Evolutionary conservation across 2,329 filamentous ascomycete species (phyloP), one percentile per base, ranked within the genome.

Genomic region (Fusarium concolor): DNA sequence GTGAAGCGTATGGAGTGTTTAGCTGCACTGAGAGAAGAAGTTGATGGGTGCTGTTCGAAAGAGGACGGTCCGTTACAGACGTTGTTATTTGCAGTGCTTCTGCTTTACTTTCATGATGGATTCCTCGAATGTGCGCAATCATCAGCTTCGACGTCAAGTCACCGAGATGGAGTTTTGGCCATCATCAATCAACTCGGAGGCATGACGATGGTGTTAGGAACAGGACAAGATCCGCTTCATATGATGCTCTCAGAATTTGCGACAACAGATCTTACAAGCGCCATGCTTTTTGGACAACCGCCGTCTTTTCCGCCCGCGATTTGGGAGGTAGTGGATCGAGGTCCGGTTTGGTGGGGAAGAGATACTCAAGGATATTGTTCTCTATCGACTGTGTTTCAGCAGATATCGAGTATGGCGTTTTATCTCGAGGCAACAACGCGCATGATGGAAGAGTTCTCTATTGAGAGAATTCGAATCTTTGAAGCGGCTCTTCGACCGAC

Each of bases 201-300:
- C 12, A 70, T 78, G 49, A 62, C 70, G 0, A 14, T 57, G 0
- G 74, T 76, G 1, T 22, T 78, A 3, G 58, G 42, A 2, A 70
- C 58, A 5, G 70, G 74, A 1, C 74, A 73, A 5, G 75, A 77
- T 20, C 70, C 76, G 2, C 62, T 78, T 5, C 75, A 80, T 12
- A 72, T 83, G 67, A 78, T 83, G 44, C 56, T 83, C 9, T 82
- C 81, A 0, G 80, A 82, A 46, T 83, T 83, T 44, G 77, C 77
- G 4, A 81, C 81, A 0, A 78, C 80, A 54, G 81, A 83, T 56
- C 73, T 83, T 11, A 82, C 80, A 1, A 77, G 80, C 11, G 75
- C 80, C 2, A 65, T 83, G 55, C 71, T 83, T 2, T 80, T 78
- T 18, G 80, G 79, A 0, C 74, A 74, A 18, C 61, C 74, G 6